Conservation (phyloP, 768 basidiomycete species). For the Melanogaster broomeanus region DNA sequence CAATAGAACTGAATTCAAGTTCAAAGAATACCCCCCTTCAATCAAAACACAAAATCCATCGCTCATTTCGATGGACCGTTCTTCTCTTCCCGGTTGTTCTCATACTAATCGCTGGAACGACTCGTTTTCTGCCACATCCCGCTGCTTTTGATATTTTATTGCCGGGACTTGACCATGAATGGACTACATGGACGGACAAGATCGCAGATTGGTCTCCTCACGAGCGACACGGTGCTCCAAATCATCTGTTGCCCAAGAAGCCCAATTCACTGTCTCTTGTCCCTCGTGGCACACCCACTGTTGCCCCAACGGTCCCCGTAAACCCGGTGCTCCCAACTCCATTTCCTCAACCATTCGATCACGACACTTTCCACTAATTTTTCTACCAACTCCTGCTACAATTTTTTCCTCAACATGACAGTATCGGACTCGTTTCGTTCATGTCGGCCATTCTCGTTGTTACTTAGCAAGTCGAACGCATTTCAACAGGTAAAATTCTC, state of each 20-base stretch:
- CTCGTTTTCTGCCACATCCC: constrained; percentile 53
- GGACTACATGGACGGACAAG: constrained; percentile 31
- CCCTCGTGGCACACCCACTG: constrained; percentile 12
- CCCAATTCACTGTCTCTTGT: constrained; percentile 1
- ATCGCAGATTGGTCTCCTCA: constrained; percentile 42
- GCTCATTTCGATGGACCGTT: constrained; percentile 45
- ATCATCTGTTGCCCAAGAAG: constrained; percentile 9
- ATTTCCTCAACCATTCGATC: constrained; percentile 78
- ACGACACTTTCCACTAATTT: constrained; percentile 64
- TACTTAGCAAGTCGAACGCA: constrained; percentile 52
- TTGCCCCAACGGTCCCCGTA: constrained; percentile 28
- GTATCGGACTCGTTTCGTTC: constrained; percentile 55
- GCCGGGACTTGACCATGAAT: constrained; percentile 25
- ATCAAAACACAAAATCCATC: constrained; percentile 42
- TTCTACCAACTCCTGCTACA: constrained; percentile 60
- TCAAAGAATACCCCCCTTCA: constrained; percentile 1
- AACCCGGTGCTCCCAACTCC: constrained; percentile 63
- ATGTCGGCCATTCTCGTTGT: constrained; percentile 77
- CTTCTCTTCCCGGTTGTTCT: constrained; percentile 58
- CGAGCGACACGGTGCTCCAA: constrained; percentile 37
- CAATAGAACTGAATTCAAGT: background rate
- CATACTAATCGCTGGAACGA: constrained; percentile 52
- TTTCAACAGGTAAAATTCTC: constrained; percentile 53
- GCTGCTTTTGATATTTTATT: constrained; percentile 45
- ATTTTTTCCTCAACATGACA: constrained; percentile 80